Conservation (phyloP, 139 green algal genomes). For the Coccomyxa sp. region DNA sequence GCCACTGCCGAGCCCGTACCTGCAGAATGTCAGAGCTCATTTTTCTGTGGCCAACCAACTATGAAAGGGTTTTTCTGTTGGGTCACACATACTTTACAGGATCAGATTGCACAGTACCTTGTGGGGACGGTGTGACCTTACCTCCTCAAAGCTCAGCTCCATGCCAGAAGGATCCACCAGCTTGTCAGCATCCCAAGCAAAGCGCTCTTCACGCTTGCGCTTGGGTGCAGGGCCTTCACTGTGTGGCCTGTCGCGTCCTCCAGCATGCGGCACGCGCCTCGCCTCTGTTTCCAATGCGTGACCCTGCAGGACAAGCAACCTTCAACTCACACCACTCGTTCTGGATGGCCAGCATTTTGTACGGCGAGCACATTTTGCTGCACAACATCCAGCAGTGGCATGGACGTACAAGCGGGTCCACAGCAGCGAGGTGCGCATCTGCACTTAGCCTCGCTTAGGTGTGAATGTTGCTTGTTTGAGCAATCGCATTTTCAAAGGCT, state of each 20-base stretch:
- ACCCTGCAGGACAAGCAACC: neutral
- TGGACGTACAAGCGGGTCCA: too few relatives aligned
- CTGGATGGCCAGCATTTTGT: too few relatives aligned
- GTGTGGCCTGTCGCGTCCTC: too few relatives aligned
- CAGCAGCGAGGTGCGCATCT: neutral
- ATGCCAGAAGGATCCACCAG: neutral
- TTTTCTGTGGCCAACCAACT: neutral
- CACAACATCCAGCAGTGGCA: neutral
- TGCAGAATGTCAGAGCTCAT: neutral
- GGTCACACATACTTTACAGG: neutral
- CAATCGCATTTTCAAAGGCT: neutral
- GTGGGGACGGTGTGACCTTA: neutral
- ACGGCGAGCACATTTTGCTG: neutral
- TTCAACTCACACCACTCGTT: neutral
- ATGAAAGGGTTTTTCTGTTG: neutral
- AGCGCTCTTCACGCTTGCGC: neutral
- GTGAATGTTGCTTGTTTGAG: neutral
- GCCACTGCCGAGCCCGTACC: neutral
- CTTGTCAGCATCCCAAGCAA: neutral
- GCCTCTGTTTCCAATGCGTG: neutral
- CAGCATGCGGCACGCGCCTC: neutral
- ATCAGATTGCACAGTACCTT: neutral
- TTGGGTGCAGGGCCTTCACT: neutral
- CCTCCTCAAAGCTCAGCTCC: slow-evolving; percentile 75
- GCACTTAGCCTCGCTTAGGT: neutral